Base-by-base conservation (phyloP, 257 asterid species). In the Linderniella brevidens region DNA sequence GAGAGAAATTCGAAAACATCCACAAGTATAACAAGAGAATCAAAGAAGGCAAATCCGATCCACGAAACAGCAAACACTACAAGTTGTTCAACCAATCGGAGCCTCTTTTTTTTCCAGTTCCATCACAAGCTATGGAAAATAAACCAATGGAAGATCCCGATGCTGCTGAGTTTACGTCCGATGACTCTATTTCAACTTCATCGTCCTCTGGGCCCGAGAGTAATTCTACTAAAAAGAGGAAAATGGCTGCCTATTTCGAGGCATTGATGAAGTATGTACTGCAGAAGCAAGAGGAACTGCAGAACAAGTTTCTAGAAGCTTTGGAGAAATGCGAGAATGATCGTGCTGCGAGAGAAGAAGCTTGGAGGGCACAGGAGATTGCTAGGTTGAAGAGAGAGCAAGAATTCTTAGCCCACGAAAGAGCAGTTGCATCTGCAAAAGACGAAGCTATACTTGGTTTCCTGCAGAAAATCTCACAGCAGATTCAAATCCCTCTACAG, bases 1-100 rank as follows among this genome's bases (percentile, higher is more conserved):
- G 80, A 50, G 98, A 90, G 75, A 90, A 90, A 62, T 90, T 85
- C 39, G 98, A 90, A 70, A 85, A 90, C 55, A 86, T 90, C 7
- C 81, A 59, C 70, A 90, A 90, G 58, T 90, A 90, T 58, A 93
- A 90, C 74, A 84, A 71, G 66, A 59, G 96, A 48, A 90, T 96
- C 11, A 85, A 75, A 65, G 93, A 79, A 13, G 85, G 93, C 35
- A 84, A 95, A 15, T 67, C 96, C 0, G 85, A 49, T 60, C 93
- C 1, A 85, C 19, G 9, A 8, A 32, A 78, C 50, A 90, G 87
- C 39, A 88, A 85, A 50, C 74, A 69, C 0, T 88, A 88, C 13
- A 70, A 90, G 0, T 88, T 84, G 49, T 88, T 80, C 41, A 93
- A 88, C 4, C 93, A 84, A 40, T 52, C 84, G 29, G 76, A 68